Evolutionary conservation across 179 eudicot genomes (phyloP), one percentile per base, ranked within the genome.

Genomic region (Monotropa hypopitys): DNA sequence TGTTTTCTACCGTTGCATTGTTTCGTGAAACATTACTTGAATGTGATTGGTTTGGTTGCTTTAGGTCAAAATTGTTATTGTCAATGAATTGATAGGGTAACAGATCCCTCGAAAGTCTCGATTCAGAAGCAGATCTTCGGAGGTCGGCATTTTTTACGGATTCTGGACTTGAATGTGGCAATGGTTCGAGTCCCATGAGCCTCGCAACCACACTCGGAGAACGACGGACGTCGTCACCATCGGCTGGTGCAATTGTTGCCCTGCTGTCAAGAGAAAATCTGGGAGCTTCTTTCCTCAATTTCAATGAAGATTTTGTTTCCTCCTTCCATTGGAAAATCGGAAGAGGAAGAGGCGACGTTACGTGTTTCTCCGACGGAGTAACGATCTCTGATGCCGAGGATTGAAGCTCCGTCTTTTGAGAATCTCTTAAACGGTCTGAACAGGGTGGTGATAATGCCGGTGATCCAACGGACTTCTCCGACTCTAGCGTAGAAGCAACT

Each of bases 131-230:
- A 5, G 98, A 96, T 83, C 99, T 74, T 12, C 94, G 88, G 15
- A 96, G 92, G 88, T 91, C 90, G 2, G 82, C 80, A 15, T 82
- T 81, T 82, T 80, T 82, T 18, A 32, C 32, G 0, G 83, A 69
- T 8, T 85, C 91, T 16, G 76, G 80, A 23, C 40, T 3, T 18
- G 89, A 76, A 11, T 76, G 65, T 3, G 84, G 77, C 51, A 88
- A 76, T 21, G 83, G 86, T 40, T 89, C 97, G 3, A 94, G 89
- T 21, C 98, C 98, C 99, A 96, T 90, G 15, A 96, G 90, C 62
- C 96, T 84, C 10, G 98, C 99, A 35, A 96, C 86, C 65, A 96
- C 96, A 38, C 98, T 93, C 4, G 99, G 90, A 0, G 94, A 91
- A 12, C 91, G 84, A 11, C 88, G 85, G 61, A 86, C 51, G 13